A percentile compares a stretch with the other conserved stretches of the same genome.
Conservation (phyloP, 148 eudicot species). For the Vaccinium vitisidaea region DNA sequence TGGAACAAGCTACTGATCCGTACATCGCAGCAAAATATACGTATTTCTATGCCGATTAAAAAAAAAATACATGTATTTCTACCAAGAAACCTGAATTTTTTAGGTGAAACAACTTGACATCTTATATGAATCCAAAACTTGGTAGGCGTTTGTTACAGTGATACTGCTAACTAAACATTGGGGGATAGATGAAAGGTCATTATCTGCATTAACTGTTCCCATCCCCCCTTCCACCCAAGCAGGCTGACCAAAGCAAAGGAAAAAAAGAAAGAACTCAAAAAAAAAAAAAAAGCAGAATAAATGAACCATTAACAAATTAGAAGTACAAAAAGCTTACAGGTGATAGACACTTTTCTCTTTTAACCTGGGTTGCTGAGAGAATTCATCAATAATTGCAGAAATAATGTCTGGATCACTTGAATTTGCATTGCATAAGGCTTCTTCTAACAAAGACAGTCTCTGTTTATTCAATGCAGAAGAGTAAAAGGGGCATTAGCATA, state of each 20-base stretch:
- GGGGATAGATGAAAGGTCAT: not conserved
- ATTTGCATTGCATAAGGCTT: conserved; percentile 50
- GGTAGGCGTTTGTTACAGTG: not conserved
- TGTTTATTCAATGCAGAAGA: conserved; percentile 28
- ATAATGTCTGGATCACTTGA: conserved; percentile 42
- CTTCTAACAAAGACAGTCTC: conserved; percentile 64
- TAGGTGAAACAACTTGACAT: not conserved
- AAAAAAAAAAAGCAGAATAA: not conserved
- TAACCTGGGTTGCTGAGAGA: conserved; percentile 57
- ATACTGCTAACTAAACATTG: not conserved
- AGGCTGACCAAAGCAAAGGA: not conserved
- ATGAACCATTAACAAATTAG: not conserved
- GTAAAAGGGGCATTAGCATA: not conserved
- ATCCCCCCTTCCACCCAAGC: not conserved
- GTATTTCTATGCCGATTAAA: not conserved
- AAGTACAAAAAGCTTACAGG: conserved; percentile 39
- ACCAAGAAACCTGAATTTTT: not conserved
- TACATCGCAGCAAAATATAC: too few relatives aligned
- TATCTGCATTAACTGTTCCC: not conserved
- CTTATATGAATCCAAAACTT: not conserved
- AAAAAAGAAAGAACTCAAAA: not conserved
- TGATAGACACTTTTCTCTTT: conserved; percentile 68
- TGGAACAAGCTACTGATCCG: not conserved
- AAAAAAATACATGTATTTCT: not conserved
- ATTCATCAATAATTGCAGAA: conserved; percentile 44